These are phyloP conservation scores for Metarhizium guizhouense DNA, from an alignment of 2,329 filamentous ascomycete genomes.

Conservation along the genomic window DNA sequence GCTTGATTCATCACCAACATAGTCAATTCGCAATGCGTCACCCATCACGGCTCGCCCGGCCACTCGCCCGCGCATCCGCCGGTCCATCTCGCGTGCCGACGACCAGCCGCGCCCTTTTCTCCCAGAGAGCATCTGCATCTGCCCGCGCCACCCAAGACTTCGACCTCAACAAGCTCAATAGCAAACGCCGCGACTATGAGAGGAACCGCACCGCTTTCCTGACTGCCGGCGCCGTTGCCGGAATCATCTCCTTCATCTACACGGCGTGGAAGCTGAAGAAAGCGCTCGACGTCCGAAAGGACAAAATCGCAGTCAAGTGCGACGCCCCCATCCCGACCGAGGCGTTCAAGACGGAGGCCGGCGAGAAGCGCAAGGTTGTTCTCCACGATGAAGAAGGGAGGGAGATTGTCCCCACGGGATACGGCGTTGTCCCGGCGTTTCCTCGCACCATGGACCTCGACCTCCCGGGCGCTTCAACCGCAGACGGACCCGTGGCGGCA, in stretches of 20 bases:
- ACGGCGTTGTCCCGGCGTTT: conserved; percentile 70
- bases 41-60: conserved; percentile 1
- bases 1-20: not conserved
- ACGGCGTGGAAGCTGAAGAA: conserved; percentile 43
- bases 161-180: conserved; percentile 39
- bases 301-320: conserved; percentile 33
- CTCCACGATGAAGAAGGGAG: conserved; percentile 59
- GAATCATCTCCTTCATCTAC: conserved; percentile 40
- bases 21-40: conserved; percentile 3
- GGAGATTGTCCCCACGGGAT: conserved; percentile 74
- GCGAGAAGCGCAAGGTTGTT: conserved; percentile 47
- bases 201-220: conserved; percentile 43
- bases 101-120: conserved; percentile 20
- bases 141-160: conserved; percentile 36
- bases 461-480: conserved; percentile 19
- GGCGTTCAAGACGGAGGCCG: conserved; percentile 38
- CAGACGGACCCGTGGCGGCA: conserved; percentile 22
- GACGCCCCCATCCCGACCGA: conserved; percentile 31
- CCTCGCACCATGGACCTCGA: conserved; percentile 63
- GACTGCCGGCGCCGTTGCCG: conserved; percentile 38
- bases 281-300: conserved; percentile 25
- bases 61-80: conserved; percentile 5
- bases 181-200: conserved; percentile 39
- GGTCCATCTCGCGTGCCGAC: conserved; percentile 6
- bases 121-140: conserved; percentile 12